Percentiles rank a stretch among this genome's conserved stretches.
phyloP scores from a whole-genome alignment of 768 basidiomycete species.

The Boletus vermiculosoides region DNA sequence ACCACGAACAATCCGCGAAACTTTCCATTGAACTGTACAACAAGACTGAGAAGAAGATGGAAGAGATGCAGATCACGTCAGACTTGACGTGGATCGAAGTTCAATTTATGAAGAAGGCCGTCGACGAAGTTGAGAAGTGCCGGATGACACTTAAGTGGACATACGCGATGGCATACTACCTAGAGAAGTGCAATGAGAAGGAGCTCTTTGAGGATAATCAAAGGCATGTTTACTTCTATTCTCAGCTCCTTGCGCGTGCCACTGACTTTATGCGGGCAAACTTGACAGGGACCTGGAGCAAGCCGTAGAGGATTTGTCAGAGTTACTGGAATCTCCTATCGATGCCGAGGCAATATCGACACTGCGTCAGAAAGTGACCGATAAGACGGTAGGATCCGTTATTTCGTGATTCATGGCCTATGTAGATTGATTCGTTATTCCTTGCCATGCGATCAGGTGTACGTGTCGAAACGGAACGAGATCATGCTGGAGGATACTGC shows the following conservation, averaged over 20 bases:
- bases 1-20: constrained; percentile 99
- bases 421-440: not conserved
- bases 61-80: constrained; percentile 95
- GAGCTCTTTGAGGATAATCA: constrained; percentile 98
- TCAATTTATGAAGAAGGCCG: constrained; percentile 98
- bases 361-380: constrained; percentile 89
- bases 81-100: constrained; percentile 97
- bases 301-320: constrained; percentile 93
- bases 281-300: constrained; percentile 77
- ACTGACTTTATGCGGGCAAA: not conserved
- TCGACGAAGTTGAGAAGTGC: constrained; percentile 87
- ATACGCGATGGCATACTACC: constrained; percentile 98
- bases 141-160: constrained; percentile 98
- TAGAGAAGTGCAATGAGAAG: constrained; percentile 87
- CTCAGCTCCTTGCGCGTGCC: not conserved
- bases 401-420: not conserved
- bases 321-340: constrained; percentile 88
- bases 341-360: constrained; percentile 80
- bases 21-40: constrained; percentile 88
- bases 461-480: constrained; percentile 96
- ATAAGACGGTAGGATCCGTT: constrained; percentile 73
- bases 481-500: constrained; percentile 95
- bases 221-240: constrained; percentile 45
- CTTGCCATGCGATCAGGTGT: constrained; percentile 49
- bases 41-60: constrained; percentile 99